Base-by-base conservation (phyloP, 352 stramenopile genomes). In the Globisporangium irregulare region DNA sequence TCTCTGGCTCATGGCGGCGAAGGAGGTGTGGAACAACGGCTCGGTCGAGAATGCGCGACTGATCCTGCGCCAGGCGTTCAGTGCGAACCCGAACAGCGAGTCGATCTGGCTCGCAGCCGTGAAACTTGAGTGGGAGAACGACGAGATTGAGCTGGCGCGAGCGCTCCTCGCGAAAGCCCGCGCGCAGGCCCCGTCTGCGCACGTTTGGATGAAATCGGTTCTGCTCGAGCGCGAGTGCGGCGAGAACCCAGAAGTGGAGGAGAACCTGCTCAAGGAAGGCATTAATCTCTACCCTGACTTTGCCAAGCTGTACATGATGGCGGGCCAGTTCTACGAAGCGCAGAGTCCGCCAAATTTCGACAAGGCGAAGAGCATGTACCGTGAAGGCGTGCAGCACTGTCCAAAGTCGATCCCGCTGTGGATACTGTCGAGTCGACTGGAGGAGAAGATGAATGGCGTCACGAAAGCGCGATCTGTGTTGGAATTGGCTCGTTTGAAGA, bases 111-210 rank as follows among this genome's bases (percentile, higher is more conserved):
- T 99, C n/a, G 98, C 98, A 5, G 97, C 97, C 8, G 90, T 99
- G 18, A 99, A 99, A 74, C 80, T 99, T 2, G 98, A 99, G 79
- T 99, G 96, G 95, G 97, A 99, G 78, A 99, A 98, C 66, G 95
- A 97, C 63, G 94, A 99, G 73, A 90, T 96, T n/a, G 92, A 98
- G 58, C 78, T 97, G 14, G 98, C 97, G 4, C 76, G 89, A 43
- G 87, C 81, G 20, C 66, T 97, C 14, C 67, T 97, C 29, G 85
- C 79, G 46, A 92, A 93, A 67, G 91, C 87, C 1, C 81, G 90
- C 1, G 78, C 81, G 18, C 80, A 95, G 66, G 95, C 95, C 3
- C 87, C 92, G 25, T 98, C 95, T 0, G 83, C 88, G 2, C 86
- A 97, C 61, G 96, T 99, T 22, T 99, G 93, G 87, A 98, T 99